Percentiles rank a stretch among this genome's conserved stretches.
phyloP scores from a whole-genome alignment of 78 protist species.

The Emiliania huxleyi region DNA sequence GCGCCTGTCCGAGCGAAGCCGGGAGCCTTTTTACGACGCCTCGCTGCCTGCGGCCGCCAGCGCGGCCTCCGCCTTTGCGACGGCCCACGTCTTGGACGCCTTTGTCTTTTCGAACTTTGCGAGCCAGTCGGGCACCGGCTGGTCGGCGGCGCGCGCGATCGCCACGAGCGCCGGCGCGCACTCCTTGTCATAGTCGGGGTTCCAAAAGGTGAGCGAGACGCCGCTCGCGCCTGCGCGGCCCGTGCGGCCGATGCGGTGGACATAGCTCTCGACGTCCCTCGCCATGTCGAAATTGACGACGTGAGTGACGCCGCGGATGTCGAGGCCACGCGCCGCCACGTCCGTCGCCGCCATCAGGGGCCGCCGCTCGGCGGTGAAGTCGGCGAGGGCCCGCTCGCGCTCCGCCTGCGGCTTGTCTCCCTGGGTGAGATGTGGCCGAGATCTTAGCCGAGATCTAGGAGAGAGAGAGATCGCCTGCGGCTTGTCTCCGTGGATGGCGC shows the following conservation, averaged over 20 bases:
- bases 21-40: too few relatives aligned
- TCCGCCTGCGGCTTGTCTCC: conserved; percentile 55
- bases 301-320: conserved; percentile 34
- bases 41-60: neutral
- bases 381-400: conserved; percentile 29
- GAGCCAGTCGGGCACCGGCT: conserved; percentile 47
- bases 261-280: conserved; percentile 39
- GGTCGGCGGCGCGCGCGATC: conserved; percentile 26
- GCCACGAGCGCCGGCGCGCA: conserved; percentile 44
- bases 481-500: conserved; percentile 56
- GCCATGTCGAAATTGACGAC: conserved; percentile 58
- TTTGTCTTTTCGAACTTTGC: neutral
- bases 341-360: conserved; percentile 38
- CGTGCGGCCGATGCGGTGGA: conserved; percentile 55
- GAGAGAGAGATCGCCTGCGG: too few relatives aligned
- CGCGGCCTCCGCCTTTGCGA: neutral
- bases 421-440: too few relatives aligned
- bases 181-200: conserved; percentile 45
- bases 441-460: too few relatives aligned
- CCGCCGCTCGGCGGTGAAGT: neutral
- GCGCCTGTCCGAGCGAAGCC: too few relatives aligned
- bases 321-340: conserved; percentile 40
- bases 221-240: conserved; percentile 37
- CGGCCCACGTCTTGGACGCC: conserved; percentile 19
- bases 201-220: conserved; percentile 38